Evolutionary conservation across 192 early-diverging fungal species (phyloP).

Genomic region (Phlyctochytrium arcticum): DNA sequence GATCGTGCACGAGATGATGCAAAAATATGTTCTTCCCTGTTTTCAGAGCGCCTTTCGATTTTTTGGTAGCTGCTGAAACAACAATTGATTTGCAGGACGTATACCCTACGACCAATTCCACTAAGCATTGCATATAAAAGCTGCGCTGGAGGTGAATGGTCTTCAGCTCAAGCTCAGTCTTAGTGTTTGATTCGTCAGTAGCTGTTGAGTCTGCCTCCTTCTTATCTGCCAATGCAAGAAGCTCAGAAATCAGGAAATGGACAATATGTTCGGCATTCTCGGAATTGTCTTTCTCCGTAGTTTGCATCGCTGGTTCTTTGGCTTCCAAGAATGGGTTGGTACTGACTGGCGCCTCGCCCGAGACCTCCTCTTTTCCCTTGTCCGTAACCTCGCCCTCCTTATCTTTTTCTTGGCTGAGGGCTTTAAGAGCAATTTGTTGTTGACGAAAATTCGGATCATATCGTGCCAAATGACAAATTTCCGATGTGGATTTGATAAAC

Average conservation of each 20-base stretch:
- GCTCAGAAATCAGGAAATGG: conserved; percentile 50
- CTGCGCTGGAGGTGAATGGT: conserved; percentile 46
- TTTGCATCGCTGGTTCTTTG: too few relatives aligned
- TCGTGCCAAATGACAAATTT: conserved; percentile 59
- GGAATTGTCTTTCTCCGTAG: neutral
- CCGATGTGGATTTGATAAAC: conserved; percentile 61
- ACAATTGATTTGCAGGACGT: conserved; percentile 72
- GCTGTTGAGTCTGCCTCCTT: neutral
- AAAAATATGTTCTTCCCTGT: conserved; percentile 50
- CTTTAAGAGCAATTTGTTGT: conserved; percentile 54
- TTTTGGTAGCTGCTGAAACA: conserved; percentile 52
- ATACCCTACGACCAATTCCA: conserved; percentile 86
- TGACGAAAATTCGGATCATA: conserved; percentile 61
- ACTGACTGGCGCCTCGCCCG: neutral
- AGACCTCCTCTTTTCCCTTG: neutral
- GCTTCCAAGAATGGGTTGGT: too few relatives aligned
- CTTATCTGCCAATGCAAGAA: conserved; percentile 29
- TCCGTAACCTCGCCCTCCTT: neutral
- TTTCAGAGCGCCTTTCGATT: conserved; percentile 36
- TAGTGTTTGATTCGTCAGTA: too few relatives aligned
- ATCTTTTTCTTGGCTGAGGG: conserved; percentile 14
- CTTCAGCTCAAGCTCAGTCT: conserved; percentile 4
- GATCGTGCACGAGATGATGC: conserved; percentile 59
- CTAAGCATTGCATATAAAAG: conserved; percentile 81
- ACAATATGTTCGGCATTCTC: conserved; percentile 30